These are phyloP conservation scores for Stagonosporopsis vannaccii DNA, from an alignment of 2,329 filamentous ascomycete species.

Conservation along the genomic window DNA sequence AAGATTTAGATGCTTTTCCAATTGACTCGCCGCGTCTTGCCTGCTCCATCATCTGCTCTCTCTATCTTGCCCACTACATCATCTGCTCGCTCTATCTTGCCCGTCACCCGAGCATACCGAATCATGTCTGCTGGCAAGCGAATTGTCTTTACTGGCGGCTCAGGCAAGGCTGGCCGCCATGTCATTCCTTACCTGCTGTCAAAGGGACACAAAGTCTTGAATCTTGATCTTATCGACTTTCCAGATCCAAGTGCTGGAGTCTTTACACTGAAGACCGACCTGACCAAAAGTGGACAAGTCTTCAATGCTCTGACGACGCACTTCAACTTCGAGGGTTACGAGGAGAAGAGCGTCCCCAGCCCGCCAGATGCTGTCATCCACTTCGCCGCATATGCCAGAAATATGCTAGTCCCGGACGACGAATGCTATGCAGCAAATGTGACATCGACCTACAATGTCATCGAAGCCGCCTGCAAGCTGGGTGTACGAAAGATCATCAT, in stretches of 20 bases:
- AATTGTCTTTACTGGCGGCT: slow-evolving; percentile 58
- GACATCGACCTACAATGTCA: slow-evolving; percentile 65
- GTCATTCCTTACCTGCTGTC: slow-evolving; percentile 61
- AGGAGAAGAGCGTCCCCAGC: slow-evolving; percentile 51
- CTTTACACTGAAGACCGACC: slow-evolving; percentile 63
- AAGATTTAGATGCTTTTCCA: neutral
- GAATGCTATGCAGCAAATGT: slow-evolving; percentile 66
- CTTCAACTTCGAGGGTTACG: slow-evolving; percentile 61
- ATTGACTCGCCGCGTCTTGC: slow-evolving; percentile 1
- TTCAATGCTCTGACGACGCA: slow-evolving; percentile 64
- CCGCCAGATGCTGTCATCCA: slow-evolving; percentile 69
- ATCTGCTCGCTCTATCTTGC: neutral
- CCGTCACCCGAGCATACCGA: neutral
- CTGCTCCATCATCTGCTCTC: neutral
- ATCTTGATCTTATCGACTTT: slow-evolving; percentile 61
- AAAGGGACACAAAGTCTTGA: slow-evolving; percentile 61
- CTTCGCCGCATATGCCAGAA: slow-evolving; percentile 65
- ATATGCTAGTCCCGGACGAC: slow-evolving; percentile 68
- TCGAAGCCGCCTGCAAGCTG: slow-evolving; percentile 68
- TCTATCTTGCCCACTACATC: neutral
- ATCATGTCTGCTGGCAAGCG: slow-evolving; percentile 48
- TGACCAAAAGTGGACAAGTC: slow-evolving; percentile 63
- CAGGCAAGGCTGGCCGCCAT: slow-evolving; percentile 61
- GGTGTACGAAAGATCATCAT: slow-evolving; percentile 69
- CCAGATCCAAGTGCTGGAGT: slow-evolving; percentile 54